Evolutionary conservation across 2,329 filamentous ascomycete genomes (phyloP).

Genomic region (Nothophoma quercina): DNA sequence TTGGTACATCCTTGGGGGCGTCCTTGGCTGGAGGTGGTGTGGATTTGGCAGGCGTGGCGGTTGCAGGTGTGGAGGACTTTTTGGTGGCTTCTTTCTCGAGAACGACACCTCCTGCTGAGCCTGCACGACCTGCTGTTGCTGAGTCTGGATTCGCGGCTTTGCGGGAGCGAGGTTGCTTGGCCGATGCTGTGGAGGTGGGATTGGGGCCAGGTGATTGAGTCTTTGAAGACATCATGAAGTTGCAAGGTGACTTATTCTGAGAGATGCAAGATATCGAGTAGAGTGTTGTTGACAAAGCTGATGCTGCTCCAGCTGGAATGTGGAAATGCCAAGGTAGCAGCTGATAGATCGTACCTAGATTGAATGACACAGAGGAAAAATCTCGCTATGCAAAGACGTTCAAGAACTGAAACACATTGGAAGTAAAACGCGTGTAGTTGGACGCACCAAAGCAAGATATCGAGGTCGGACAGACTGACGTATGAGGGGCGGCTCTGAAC

Average conservation of each 20-base stretch:
- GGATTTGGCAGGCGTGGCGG: constrained; percentile 1
- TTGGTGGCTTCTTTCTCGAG: constrained; percentile 26
- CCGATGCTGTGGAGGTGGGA: constrained; percentile 22
- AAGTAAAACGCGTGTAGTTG: not conserved
- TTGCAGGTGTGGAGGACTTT: constrained; percentile 7
- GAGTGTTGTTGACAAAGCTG: too few species aligned
- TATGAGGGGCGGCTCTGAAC: constrained; percentile 41
- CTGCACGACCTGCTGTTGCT: constrained; percentile 28
- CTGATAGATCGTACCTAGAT: too few species aligned
- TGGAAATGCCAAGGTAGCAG: not conserved
- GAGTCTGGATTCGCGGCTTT: constrained; percentile 22
- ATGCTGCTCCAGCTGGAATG: too few species aligned
- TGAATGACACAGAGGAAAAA: too few species aligned
- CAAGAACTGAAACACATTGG: not conserved
- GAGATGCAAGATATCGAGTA: too few species aligned
- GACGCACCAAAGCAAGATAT: constrained; percentile 36
- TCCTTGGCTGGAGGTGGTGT: constrained; percentile 21
- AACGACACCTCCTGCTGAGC: constrained; percentile 41
- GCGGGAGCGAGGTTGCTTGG: constrained; percentile 35
- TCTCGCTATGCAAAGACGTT: not conserved
- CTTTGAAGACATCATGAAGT: constrained; percentile 34
- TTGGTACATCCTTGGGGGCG: not conserved
- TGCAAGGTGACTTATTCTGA: too few species aligned
- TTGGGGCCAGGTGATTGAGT: constrained; percentile 36
- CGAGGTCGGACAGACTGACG: constrained; percentile 45